These are phyloP conservation scores for Alternaria triticimaculans DNA, from an alignment of 2,329 filamentous ascomycete genomes.

Conservation along the genomic window DNA sequence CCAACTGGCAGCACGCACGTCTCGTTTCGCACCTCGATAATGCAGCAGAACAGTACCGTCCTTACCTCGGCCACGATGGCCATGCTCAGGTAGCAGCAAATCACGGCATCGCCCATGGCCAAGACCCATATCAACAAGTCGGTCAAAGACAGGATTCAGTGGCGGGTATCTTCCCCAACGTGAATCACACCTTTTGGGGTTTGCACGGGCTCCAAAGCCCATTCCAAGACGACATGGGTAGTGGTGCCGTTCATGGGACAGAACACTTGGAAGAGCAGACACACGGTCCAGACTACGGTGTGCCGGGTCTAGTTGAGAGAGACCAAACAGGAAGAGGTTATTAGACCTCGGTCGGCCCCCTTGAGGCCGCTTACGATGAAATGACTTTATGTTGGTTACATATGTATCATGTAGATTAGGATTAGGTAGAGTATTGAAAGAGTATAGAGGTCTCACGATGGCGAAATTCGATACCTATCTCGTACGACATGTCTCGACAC, in stretches of 20 bases:
- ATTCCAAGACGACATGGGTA: slow-evolving; percentile 35
- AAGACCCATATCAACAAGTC: background rate
- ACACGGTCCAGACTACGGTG: slow-evolving; percentile 15
- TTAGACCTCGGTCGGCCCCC: background rate
- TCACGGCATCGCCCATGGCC: slow-evolving; percentile 1
- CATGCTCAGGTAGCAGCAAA: slow-evolving; percentile 3
- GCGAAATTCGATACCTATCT: background rate
- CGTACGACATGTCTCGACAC: background rate
- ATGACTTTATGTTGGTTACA: background rate
- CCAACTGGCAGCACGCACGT: slow-evolving; percentile 27
- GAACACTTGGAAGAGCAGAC: background rate
- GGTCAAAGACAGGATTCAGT: slow-evolving; percentile 12
- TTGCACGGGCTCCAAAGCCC: slow-evolving; percentile 36
- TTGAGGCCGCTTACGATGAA: background rate
- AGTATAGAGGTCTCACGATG: background rate
- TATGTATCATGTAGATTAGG: background rate
- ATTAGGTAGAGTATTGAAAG: background rate
- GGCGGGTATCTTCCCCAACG: slow-evolving; percentile 19
- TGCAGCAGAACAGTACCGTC: slow-evolving; percentile 27
- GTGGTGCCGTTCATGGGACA: slow-evolving; percentile 15
- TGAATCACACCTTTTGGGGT: slow-evolving; percentile 31
- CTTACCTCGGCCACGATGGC: background rate
- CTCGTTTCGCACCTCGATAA: slow-evolving; percentile 31
- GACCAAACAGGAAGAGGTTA: slow-evolving; percentile 24
- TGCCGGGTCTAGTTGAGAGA: slow-evolving; percentile 32